Percentiles rank a stretch among this genome's conserved stretches.
phyloP scores from a whole-genome alignment of 2,329 filamentous ascomycete genomes.

The Xylariaceae sp. region DNA sequence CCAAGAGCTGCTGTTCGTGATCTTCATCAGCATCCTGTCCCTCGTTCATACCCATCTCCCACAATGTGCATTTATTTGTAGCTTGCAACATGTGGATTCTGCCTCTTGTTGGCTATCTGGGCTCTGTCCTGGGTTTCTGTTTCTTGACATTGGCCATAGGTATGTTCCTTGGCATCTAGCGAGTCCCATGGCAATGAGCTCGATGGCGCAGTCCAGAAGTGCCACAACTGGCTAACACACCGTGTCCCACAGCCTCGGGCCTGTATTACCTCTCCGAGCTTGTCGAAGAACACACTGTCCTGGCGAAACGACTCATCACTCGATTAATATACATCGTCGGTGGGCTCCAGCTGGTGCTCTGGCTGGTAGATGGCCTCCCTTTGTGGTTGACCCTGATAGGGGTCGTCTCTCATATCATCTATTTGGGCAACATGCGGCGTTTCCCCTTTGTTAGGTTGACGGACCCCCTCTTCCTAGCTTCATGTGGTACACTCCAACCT shows the following conservation, averaged over 20 bases:
- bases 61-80: constrained; percentile 22
- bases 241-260: constrained; percentile 72
- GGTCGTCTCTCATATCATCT: constrained; percentile 81
- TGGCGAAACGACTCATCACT: constrained; percentile 85
- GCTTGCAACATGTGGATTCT: constrained; percentile 86
- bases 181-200: too few relatives aligned
- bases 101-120: constrained; percentile 87
- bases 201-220: too few relatives aligned
- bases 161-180: constrained; percentile 46
- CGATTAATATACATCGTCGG: constrained; percentile 86
- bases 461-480: constrained; percentile 84
- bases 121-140: constrained; percentile 85
- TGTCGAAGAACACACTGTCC: constrained; percentile 95
- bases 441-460: constrained; percentile 82
- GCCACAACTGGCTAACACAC: constrained; percentile 27
- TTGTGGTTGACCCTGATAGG: constrained; percentile 75
- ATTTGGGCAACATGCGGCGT: constrained; percentile 81
- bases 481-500: constrained; percentile 68
- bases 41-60: not conserved
- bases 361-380: constrained; percentile 85
- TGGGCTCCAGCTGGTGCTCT: constrained; percentile 73
- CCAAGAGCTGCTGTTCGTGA: too few relatives aligned
- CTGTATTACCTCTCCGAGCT: constrained; percentile 98
- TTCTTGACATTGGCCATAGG: constrained; percentile 95
- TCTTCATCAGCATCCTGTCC: not conserved